Base-by-base conservation (phyloP, 441 rosid species). In the Gossypium schwendimanii region DNA sequence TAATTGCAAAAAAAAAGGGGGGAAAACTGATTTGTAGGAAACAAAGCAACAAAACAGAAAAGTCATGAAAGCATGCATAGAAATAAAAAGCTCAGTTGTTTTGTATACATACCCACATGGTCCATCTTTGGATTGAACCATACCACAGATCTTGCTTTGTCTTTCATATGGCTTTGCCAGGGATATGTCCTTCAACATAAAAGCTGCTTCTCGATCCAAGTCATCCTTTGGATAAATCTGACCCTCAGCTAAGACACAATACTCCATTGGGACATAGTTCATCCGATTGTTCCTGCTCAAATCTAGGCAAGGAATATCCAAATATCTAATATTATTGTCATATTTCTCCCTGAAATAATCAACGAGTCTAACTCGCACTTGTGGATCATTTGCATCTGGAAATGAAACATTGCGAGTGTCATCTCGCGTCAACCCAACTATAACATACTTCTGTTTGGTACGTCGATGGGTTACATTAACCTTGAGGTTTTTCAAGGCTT, bases 251-350 rank as follows among this genome's bases (percentile, higher is more conserved):
- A 87, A 69, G 31, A 85, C 77, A 70, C 89, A 87, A 57, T 81
- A 80, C 74, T 84, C 91, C 87, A 87, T 81, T 2, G 91, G 91
- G 10, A 84, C 84, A 75, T 63, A 83, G 74, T 84, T 87, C 64
- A 63, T 79, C 70, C 74, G 80, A 53, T 77, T 79, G 73, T 64
- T 67, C 74, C 58, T 84, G 39, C 88, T 78, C 69, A 87, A 45
- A 71, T 87, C 88, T 69, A 85, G 74, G 81, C 88, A 78, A 12
- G 91, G 89, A 60, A 87, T 81, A 49, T 85, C 82, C 67, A 75
- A 75, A 55, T 64, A 41, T 55, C 2, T 36, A 20, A 85, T 76
- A 53, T 84, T 69, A 47, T 24, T 80, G 1, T 44, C 18, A 50
- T 87, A 84, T 73, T 83, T 87, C 33, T 77, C 67, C 75, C 57